Percentiles rank a stretch among this genome's conserved stretches.
phyloP scores from a whole-genome alignment of 371 early-diverging fungal species.

The Circinella umbellata region DNA sequence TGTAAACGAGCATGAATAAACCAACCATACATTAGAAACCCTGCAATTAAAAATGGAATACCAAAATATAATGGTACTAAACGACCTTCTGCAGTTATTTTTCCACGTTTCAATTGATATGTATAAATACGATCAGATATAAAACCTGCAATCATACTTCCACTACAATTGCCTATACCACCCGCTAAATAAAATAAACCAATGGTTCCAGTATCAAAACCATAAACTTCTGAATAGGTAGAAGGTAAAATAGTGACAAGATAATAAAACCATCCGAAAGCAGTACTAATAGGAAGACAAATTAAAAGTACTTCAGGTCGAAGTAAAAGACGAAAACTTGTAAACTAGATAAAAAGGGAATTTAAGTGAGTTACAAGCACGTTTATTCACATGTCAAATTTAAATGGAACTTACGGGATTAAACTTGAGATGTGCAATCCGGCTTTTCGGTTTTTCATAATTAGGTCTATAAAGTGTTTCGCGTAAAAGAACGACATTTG shows the following conservation, averaged over 20 bases:
- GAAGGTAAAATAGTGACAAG: conserved; percentile 52
- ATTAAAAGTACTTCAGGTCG: conserved; percentile 25
- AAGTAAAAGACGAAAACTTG: conserved; percentile 29
- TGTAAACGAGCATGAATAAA: conserved; percentile 25
- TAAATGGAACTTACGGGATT: conserved; percentile 38
- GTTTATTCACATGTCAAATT: not conserved
- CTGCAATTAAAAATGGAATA: conserved; percentile 27
- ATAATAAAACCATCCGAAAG: conserved; percentile 58
- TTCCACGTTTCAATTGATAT: conserved; percentile 20
- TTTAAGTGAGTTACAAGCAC: not conserved
- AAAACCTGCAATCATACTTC: conserved; percentile 48
- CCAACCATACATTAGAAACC: conserved; percentile 46
- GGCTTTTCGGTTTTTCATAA: conserved; percentile 2
- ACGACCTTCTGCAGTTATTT: conserved; percentile 24
- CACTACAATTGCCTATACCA: conserved; percentile 56
- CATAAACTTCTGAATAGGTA: conserved; percentile 41
- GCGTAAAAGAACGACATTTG: conserved; percentile 50
- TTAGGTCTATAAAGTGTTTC: conserved; percentile 49
- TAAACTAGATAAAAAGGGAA: conserved; percentile 23
- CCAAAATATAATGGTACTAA: conserved; percentile 33
- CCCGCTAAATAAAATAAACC: conserved; percentile 55
- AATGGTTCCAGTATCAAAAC: conserved; percentile 47
- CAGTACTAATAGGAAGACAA: conserved; percentile 31
- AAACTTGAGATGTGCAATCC: conserved; percentile 28
- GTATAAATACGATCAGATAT: conserved; percentile 30